phyloP scores from a whole-genome alignment of 2,329 filamentous ascomycete genomes.

The Biscogniauxia marginata region DNA sequence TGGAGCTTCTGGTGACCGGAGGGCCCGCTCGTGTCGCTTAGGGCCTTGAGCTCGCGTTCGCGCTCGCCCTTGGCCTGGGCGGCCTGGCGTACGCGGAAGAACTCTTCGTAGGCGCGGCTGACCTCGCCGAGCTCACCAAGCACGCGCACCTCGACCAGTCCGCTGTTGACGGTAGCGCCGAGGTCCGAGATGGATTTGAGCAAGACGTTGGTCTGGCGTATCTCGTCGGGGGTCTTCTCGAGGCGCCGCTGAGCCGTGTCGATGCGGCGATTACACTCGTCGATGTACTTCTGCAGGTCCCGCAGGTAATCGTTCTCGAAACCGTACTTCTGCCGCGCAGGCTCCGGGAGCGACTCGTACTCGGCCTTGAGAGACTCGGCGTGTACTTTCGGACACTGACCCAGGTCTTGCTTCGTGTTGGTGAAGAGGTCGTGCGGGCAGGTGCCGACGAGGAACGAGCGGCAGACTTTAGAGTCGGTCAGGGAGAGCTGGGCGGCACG shows the following conservation, averaged over 20 bases:
- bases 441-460: constrained; percentile 87
- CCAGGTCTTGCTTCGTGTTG: constrained; percentile 97
- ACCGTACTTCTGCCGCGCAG: constrained; percentile 74
- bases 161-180: constrained; percentile 72
- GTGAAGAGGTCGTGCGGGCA: constrained; percentile 99
- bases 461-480: constrained; percentile 90
- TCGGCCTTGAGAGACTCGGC: constrained; percentile 85
- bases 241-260: constrained; percentile 84
- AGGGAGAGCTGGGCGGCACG: constrained; percentile 81
- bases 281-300: constrained; percentile 94
- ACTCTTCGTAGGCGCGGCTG: constrained; percentile 79
- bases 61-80: constrained; percentile 78
- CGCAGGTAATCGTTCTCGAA: constrained; percentile 98
- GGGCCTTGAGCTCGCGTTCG: constrained; percentile 83
- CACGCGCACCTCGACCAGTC: constrained; percentile 81
- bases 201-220: constrained; percentile 87
- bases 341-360: constrained; percentile 71
- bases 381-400: constrained; percentile 84
- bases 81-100: constrained; percentile 79
- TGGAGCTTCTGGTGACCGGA: constrained; percentile 97
- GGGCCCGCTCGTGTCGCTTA: constrained; percentile 89
- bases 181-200: constrained; percentile 86
- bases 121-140: constrained; percentile 81
- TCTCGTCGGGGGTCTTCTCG: constrained; percentile 98
- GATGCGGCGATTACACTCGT: constrained; percentile 93